phyloP scores from a whole-genome alignment of 1,284 basidiomycete genomes.

The Ganoderma lingzhi region DNA sequence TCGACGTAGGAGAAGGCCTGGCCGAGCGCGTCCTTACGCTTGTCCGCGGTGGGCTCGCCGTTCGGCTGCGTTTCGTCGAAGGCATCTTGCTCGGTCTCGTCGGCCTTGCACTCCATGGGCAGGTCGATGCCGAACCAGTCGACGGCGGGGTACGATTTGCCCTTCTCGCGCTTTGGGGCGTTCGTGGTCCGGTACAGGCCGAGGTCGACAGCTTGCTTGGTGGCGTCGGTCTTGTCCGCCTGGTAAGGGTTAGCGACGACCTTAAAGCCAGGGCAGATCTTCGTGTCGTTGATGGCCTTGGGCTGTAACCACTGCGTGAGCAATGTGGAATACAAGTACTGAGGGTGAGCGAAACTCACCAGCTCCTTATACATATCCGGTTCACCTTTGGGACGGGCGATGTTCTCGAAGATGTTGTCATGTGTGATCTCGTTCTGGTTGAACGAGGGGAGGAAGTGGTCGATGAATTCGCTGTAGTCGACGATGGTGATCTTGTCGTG shows the following conservation, averaged over 20 bases:
- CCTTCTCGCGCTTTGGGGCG: not conserved
- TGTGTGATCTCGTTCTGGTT: not conserved
- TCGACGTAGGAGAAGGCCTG: conserved; percentile 10
- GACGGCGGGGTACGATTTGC: not conserved
- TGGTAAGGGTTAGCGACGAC: conserved; percentile 7
- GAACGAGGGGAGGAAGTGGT: not conserved
- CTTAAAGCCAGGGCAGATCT: conserved; percentile 10
- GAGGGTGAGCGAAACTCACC: not conserved
- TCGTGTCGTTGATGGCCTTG: conserved; percentile 13
- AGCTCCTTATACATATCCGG: not conserved
- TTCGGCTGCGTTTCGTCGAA: conserved; percentile 10
- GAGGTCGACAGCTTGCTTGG: conserved; percentile 7
- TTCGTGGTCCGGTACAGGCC: conserved; percentile 11
- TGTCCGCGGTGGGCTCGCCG: not conserved
- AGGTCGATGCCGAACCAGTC: conserved; percentile 19
- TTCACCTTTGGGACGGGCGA: not conserved
- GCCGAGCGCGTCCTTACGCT: not conserved
- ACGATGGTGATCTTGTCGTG: conserved; percentile 11
- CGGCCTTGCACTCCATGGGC: conserved; percentile 15
- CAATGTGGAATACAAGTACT: not conserved
- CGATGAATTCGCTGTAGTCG: not conserved
- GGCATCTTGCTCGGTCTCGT: conserved; percentile 2
- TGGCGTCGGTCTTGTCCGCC: not conserved
- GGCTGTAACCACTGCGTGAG: conserved; percentile 4
- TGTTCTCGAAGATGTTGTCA: not conserved